Conservation (phyloP, 2,329 filamentous ascomycete species). For the Cladosporium phlei region DNA sequence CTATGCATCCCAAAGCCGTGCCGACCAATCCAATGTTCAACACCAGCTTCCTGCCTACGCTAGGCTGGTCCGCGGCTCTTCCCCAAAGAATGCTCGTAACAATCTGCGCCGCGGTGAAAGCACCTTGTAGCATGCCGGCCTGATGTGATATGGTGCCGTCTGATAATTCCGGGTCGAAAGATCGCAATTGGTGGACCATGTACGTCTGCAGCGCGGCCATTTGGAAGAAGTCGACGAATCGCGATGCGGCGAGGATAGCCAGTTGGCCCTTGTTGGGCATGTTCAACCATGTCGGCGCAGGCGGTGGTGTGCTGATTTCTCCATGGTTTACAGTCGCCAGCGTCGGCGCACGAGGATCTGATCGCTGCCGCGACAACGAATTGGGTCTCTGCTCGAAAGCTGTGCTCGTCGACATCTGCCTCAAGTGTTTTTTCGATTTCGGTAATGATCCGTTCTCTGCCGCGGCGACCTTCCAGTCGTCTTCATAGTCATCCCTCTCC, state of each 20-base stretch:
- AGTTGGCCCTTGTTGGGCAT: slow-evolving; percentile 40
- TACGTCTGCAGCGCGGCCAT: slow-evolving; percentile 42
- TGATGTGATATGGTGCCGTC: slow-evolving; percentile 44
- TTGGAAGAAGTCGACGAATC: slow-evolving; percentile 43
- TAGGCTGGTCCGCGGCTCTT: slow-evolving; percentile 38
- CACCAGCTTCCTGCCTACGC: slow-evolving; percentile 41
- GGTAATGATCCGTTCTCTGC: slow-evolving; percentile 14
- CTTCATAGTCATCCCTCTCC: no score
- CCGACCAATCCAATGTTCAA: slow-evolving; percentile 37
- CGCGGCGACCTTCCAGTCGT: slow-evolving; percentile 16
- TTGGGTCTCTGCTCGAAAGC: neutral
- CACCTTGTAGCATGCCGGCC: slow-evolving; percentile 37
- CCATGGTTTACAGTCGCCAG: slow-evolving; percentile 3
- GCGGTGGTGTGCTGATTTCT: slow-evolving; percentile 13
- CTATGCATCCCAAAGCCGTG: slow-evolving; percentile 36
- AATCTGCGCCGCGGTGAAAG: slow-evolving; percentile 41
- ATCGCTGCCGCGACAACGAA: slow-evolving; percentile 4
- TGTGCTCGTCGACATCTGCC: neutral
- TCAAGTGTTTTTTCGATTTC: neutral
- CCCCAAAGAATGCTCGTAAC: slow-evolving; percentile 41
- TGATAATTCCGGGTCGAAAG: slow-evolving; percentile 40
- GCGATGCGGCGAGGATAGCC: slow-evolving; percentile 36
- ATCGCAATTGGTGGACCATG: slow-evolving; percentile 41
- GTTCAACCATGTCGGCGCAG: slow-evolving; percentile 35
- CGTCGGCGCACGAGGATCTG: neutral